phyloP scores from a whole-genome alignment of 768 basidiomycete genomes.

The Pleurotus sapidus region DNA sequence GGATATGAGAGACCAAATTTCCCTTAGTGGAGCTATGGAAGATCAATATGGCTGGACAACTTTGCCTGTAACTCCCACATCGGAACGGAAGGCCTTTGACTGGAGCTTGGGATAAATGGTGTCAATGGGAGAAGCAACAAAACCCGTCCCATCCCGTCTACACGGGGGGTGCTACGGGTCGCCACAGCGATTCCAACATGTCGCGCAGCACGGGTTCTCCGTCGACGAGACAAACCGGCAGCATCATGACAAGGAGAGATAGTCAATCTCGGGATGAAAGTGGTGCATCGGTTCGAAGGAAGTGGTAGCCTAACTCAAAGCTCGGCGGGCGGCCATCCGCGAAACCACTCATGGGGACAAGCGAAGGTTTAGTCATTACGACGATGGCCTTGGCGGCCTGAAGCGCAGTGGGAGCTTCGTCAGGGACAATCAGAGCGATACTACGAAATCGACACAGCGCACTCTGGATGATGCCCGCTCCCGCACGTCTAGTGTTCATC shows the following conservation, averaged over 20 bases:
- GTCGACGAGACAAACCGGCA: not conserved
- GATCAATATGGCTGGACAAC: conserved; percentile 49
- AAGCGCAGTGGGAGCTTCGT: conserved; percentile 1
- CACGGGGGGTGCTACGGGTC: conserved; percentile 3
- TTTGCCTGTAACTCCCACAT: conserved; percentile 34
- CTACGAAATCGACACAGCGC: not conserved
- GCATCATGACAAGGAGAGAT: not conserved
- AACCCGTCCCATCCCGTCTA: conserved; percentile 13
- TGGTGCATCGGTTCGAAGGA: not conserved
- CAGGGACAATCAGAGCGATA: not conserved
- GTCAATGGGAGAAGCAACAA: conserved; percentile 40
- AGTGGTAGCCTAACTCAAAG: conserved; percentile 3
- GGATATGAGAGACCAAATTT: conserved; percentile 64
- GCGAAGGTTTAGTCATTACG: conserved; percentile 4
- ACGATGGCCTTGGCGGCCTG: not conserved
- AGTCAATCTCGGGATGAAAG: not conserved
- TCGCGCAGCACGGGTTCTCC: not conserved
- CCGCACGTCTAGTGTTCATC: not conserved
- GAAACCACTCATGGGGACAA: not conserved
- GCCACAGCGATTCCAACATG: conserved; percentile 1
- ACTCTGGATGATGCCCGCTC: not conserved
- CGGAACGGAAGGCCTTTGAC: conserved; percentile 57
- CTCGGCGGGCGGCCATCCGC: not conserved
- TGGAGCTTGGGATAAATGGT: conserved; percentile 55
- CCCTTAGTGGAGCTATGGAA: conserved; percentile 39